Conservation (phyloP, 148 eudicot species). For the Vaccinium corymbosum region DNA sequence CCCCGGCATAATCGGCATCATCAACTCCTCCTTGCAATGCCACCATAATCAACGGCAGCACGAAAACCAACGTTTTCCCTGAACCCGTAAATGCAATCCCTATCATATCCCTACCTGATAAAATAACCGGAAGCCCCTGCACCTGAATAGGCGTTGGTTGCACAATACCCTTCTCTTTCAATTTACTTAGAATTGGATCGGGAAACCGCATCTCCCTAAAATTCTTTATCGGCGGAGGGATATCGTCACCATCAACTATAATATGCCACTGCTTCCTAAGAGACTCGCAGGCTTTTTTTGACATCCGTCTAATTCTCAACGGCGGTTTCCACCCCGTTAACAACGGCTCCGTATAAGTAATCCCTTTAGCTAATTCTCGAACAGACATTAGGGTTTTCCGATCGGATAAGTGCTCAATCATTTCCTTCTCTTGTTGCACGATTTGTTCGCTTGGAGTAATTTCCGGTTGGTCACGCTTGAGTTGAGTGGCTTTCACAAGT, state of each 20-base stretch:
- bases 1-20: conserved; percentile 78
- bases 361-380: conserved; percentile 84
- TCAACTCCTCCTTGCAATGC: conserved; percentile 83
- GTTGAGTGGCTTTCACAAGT: conserved; percentile 63
- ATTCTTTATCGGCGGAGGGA: conserved; percentile 86
- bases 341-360: conserved; percentile 70
- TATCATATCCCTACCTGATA: conserved; percentile 85
- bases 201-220: conserved; percentile 83
- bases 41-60: conserved; percentile 76
- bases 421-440: conserved; percentile 70
- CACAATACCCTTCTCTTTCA: conserved; percentile 65
- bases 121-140: conserved; percentile 78
- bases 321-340: conserved; percentile 78
- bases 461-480: conserved; percentile 72
- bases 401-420: conserved; percentile 79
- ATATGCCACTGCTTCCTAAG: conserved; percentile 82
- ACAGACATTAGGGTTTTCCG: conserved; percentile 75
- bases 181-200: conserved; percentile 49
- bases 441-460: conserved; percentile 59
- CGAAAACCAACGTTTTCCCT: conserved; percentile 82
- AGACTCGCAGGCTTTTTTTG: conserved; percentile 50
- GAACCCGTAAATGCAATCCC: conserved; percentile 92
- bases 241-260: conserved; percentile 75
- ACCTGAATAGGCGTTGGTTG: conserved; percentile 87
- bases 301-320: conserved; percentile 55